These are phyloP conservation scores for Podaxis carcinomalis DNA, from an alignment of 768 basidiomycete species.

Conservation along the genomic window DNA sequence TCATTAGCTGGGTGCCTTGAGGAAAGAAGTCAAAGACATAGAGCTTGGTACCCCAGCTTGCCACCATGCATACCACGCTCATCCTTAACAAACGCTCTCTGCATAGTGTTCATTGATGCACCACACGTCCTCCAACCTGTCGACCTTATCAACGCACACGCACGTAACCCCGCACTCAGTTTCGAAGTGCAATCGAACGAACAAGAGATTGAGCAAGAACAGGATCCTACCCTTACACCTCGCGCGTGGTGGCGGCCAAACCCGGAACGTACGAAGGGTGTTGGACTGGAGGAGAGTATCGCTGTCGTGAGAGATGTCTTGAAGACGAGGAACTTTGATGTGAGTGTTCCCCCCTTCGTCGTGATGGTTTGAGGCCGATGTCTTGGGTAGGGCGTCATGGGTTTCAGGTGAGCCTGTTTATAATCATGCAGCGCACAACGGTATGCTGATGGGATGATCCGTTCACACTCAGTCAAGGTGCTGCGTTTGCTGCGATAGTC, in stretches of 20 bases:
- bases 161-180: constrained; percentile 18
- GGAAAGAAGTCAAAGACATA: constrained; percentile 61
- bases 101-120: constrained; percentile 68
- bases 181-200: constrained; percentile 34
- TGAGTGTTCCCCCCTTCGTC: constrained; percentile 26
- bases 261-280: constrained; percentile 40
- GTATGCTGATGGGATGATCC: background rate
- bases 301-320: constrained; percentile 48
- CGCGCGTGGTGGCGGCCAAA: constrained; percentile 68
- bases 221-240: constrained; percentile 51
- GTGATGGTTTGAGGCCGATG: background rate
- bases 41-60: constrained; percentile 49
- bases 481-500: constrained; percentile 63
- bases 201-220: constrained; percentile 23
- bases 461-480: constrained; percentile 56
- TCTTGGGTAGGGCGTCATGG: constrained; percentile 57
- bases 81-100: background rate
- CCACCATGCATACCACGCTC: background rate
- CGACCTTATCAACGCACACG: constrained; percentile 35
- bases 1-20: constrained; percentile 62
- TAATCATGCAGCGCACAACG: background rate
- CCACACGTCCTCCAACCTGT: constrained; percentile 64
- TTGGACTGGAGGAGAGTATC: constrained; percentile 56
- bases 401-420: constrained; percentile 52
- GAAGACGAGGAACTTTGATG: constrained; percentile 55